Evolutionary conservation across 2,329 filamentous ascomycete species (phyloP).

Genomic region (Ustulina deusta): DNA sequence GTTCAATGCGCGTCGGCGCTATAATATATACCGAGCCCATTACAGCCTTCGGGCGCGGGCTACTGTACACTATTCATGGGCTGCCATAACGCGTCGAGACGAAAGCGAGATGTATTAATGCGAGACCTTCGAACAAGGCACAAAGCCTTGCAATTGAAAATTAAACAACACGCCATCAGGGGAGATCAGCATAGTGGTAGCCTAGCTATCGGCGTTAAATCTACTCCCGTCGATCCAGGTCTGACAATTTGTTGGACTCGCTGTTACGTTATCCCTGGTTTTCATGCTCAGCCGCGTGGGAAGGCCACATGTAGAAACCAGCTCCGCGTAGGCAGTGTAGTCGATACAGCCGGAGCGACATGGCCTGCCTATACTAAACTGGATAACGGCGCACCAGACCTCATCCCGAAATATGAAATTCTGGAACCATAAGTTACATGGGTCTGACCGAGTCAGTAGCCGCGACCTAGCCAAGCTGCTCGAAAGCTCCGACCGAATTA

Average conservation of each 20-base stretch:
- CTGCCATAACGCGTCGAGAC: not conserved
- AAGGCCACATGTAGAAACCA: not conserved
- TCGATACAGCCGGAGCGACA: no score
- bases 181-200: not conserved
- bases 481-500: no score
- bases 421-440: no score
- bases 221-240: not conserved
- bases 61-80: slow-evolving; percentile 2
- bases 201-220: not conserved
- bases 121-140: not conserved
- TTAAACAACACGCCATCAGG: slow-evolving; percentile 6
- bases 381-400: no score
- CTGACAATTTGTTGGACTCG: not conserved
- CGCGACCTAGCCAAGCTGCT: no score
- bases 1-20: not conserved
- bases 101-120: not conserved
- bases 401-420: no score
- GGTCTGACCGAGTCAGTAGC: no score
- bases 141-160: not conserved
- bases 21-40: not conserved
- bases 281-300: not conserved
- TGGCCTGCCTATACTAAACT: no score
- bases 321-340: no score
- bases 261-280: not conserved
- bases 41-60: not conserved